A percentile compares a stretch with the other conserved stretches of the same genome.
Evolutionary conservation across 306 rosid genomes (phyloP).

Genomic region (Corylus heterophylla): DNA sequence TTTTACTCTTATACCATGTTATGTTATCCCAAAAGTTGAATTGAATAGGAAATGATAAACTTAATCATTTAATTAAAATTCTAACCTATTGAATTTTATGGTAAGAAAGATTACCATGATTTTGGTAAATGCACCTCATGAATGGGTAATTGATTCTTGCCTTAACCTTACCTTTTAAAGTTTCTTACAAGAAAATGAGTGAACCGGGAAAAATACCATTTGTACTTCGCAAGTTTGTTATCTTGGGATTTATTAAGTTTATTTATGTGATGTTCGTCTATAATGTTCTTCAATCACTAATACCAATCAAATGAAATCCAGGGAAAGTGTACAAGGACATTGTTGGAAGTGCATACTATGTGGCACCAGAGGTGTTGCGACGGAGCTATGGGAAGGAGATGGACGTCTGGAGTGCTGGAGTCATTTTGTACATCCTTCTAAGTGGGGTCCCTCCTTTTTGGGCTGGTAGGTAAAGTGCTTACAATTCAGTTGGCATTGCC

Average conservation of each 20-base stretch:
- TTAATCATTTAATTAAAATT: too few relatives aligned
- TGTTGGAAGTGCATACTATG: conserved; percentile 87
- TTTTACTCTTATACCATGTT: too few relatives aligned
- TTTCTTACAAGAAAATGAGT: neutral
- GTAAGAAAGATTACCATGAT: neutral
- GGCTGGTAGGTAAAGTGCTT: conserved; percentile 57
- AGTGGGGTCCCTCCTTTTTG: conserved; percentile 94
- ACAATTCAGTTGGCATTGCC: neutral
- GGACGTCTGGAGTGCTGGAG: conserved; percentile 94
- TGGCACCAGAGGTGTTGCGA: conserved; percentile 85
- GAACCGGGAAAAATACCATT: neutral
- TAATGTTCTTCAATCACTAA: neutral
- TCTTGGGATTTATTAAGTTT: neutral
- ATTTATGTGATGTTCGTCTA: neutral
- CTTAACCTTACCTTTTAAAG: neutral
- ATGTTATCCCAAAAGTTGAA: too few relatives aligned
- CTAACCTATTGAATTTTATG: neutral
- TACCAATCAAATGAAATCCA: conserved; percentile 26
- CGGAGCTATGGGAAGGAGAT: conserved; percentile 85
- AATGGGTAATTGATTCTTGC: neutral
- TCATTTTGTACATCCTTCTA: conserved; percentile 84
- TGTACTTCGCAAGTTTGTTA: neutral
- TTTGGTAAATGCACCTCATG: neutral
- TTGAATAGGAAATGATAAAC: too few relatives aligned
- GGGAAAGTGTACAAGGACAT: conserved; percentile 65